A percentile compares a stretch with the other conserved stretches of the same genome.
Conservation (phyloP, 805 yeast genomes). For the Barnettozyma sp. region DNA sequence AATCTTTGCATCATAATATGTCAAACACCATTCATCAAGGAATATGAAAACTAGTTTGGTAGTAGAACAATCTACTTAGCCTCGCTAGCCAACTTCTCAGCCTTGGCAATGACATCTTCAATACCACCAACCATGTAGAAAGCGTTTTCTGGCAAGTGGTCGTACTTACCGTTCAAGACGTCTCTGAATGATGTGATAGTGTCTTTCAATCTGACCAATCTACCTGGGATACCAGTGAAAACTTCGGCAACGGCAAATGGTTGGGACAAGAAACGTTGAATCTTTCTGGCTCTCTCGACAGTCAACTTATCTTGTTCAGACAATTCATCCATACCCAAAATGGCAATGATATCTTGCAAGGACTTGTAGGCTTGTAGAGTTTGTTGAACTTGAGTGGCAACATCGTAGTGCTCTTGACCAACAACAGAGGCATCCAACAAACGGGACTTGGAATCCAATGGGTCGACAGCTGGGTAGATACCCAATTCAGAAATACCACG, state of each 20-base stretch:
- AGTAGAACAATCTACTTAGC: slow-evolving; percentile 50
- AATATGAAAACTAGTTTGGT: slow-evolving; percentile 7
- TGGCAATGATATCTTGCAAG: slow-evolving; percentile 99
- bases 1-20: slow-evolving; percentile 10
- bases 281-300: slow-evolving; percentile 99
- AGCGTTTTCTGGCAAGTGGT: slow-evolving; percentile 97
- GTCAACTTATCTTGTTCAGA: slow-evolving; percentile 98
- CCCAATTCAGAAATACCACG: slow-evolving; percentile 99
- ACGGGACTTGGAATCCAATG: slow-evolving; percentile 98
- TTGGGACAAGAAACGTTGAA: slow-evolving; percentile 99
- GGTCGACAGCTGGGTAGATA: slow-evolving; percentile 99
- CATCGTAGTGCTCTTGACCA: slow-evolving; percentile 97
- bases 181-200: slow-evolving; percentile 93
- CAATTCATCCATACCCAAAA: slow-evolving; percentile 99
- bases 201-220: slow-evolving; percentile 93
- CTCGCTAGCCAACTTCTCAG: slow-evolving; percentile 97
- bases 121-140: slow-evolving; percentile 99
- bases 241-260: slow-evolving; percentile 99
- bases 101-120: slow-evolving; percentile 97
- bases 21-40: slow-evolving; percentile 6
- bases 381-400: slow-evolving; percentile 93
- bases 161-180: slow-evolving; percentile 97
- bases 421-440: slow-evolving; percentile 94
- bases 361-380: slow-evolving; percentile 99
- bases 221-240: slow-evolving; percentile 99